Percentiles rank a stretch among this genome's conserved stretches.
These are phyloP conservation scores for Calonectria hongkongensis DNA, from an alignment of 2,329 filamentous ascomycete genomes.

Conservation along the genomic window DNA sequence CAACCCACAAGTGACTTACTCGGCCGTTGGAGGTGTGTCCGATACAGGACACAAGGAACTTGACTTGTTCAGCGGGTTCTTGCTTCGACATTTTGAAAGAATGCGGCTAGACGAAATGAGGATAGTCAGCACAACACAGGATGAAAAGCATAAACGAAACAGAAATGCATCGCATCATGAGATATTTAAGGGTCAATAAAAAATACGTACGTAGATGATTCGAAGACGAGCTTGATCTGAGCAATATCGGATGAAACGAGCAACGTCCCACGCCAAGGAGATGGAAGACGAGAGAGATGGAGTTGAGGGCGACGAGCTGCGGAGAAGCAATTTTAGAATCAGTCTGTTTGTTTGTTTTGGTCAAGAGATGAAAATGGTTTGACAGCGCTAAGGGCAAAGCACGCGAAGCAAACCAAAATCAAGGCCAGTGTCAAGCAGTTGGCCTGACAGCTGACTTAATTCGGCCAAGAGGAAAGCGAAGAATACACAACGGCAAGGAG, in stretches of 20 bases:
- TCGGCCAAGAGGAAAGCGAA: not conserved
- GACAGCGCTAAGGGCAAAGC: conserved; percentile 1
- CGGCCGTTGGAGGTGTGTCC: conserved; percentile 75
- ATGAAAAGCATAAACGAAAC: not conserved
- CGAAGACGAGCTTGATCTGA: not conserved
- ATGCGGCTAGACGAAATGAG: conserved; percentile 34
- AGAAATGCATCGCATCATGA: not conserved
- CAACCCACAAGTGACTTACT: conserved; percentile 61
- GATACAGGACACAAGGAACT: conserved; percentile 81
- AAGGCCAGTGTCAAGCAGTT: conserved; percentile 1
- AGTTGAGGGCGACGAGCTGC: not conserved
- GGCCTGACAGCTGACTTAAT: not conserved
- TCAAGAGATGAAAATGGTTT: not conserved
- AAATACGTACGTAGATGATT: not conserved
- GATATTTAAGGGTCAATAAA: no score
- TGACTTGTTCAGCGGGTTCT: conserved; percentile 74
- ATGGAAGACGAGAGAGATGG: not conserved
- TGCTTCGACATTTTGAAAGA: conserved; percentile 68
- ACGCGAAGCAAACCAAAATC: conserved; percentile 1
- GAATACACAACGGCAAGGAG: no score
- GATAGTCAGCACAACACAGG: not conserved
- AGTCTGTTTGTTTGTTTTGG: not conserved
- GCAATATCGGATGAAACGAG: not conserved
- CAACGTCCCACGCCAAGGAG: not conserved
- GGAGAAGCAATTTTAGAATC: not conserved